phyloP scores from a whole-genome alignment of 768 basidiomycete genomes.

The Suillus plorans region DNA sequence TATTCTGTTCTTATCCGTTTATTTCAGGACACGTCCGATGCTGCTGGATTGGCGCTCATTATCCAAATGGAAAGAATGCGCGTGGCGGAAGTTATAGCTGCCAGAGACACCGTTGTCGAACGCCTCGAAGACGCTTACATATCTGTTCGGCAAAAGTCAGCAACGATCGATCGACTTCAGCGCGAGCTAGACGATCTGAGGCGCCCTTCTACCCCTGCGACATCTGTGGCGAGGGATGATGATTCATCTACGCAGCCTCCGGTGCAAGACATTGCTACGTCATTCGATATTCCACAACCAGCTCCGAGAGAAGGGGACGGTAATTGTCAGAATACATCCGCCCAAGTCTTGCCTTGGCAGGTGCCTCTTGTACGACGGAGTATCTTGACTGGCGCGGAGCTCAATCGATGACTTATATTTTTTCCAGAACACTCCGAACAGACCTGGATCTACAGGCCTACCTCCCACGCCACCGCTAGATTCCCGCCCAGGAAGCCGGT shows the following conservation, averaged over 20 bases:
- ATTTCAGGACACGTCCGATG: constrained; percentile 12
- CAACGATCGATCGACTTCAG: constrained; percentile 48
- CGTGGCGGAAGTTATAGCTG: constrained; percentile 56
- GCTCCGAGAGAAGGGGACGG: neutral
- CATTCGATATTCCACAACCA: neutral
- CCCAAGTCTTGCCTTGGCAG: neutral
- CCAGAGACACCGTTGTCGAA: constrained; percentile 61
- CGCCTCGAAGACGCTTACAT: constrained; percentile 59
- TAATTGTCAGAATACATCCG: no score
- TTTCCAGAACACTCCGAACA: neutral
- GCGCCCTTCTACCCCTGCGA: constrained; percentile 22
- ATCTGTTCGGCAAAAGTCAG: constrained; percentile 61
- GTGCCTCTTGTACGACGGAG: neutral
- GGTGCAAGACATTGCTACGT: neutral
- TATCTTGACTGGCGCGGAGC: neutral
- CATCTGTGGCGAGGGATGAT: neutral
- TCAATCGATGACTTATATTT: neutral
- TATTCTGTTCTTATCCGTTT: neutral
- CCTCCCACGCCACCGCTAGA: neutral
- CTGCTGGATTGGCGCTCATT: constrained; percentile 53
- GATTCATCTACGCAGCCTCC: neutral
- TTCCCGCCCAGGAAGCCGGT: neutral
- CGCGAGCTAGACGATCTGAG: constrained; percentile 35
- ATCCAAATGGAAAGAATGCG: constrained; percentile 52
- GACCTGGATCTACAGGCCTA: neutral